Percentiles rank a stretch among this genome's conserved stretches.
Evolutionary conservation across 2,329 filamentous ascomycete genomes (phyloP).

Genomic region (Phoma sp.): DNA sequence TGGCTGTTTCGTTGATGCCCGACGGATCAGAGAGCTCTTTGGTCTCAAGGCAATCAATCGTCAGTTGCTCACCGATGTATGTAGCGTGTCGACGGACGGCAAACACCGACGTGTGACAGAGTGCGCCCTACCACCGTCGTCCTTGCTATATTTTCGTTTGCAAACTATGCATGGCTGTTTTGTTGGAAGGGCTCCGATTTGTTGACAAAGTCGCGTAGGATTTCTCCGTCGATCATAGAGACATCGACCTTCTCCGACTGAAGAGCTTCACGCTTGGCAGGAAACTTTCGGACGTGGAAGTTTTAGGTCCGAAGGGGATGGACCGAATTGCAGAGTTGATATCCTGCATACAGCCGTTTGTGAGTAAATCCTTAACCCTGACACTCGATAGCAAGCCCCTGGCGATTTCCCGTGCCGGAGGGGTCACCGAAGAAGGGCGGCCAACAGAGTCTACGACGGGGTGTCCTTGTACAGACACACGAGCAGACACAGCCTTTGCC

Average conservation of each 20-base stretch:
- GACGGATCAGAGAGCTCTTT: not conserved
- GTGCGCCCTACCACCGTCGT: not conserved
- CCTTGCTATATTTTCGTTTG: not conserved
- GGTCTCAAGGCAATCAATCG: not conserved
- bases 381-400: not conserved
- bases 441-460: conserved; percentile 13
- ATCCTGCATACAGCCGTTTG: conserved; percentile 76
- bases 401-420: not conserved
- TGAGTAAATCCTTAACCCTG: conserved; percentile 60
- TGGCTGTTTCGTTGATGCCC: conserved; percentile 6
- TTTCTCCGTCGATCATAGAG: conserved; percentile 74
- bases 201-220: conserved; percentile 61
- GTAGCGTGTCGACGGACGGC: not conserved
- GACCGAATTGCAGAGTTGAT: conserved; percentile 71
- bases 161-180: not conserved
- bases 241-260: conserved; percentile 82
- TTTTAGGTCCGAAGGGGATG: conserved; percentile 69
- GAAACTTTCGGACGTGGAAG: conserved; percentile 68
- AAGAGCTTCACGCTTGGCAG: conserved; percentile 78
- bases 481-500: conserved; percentile 23
- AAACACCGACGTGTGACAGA: not conserved
- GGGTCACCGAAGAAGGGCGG: conserved; percentile 6
- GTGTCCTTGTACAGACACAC: conserved; percentile 26
- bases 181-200: conserved; percentile 8
- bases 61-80: not conserved